Percentiles rank a stretch among this genome's conserved stretches.
Conservation (phyloP, 805 yeast species). For the Wickerhamomyces alni region DNA sequence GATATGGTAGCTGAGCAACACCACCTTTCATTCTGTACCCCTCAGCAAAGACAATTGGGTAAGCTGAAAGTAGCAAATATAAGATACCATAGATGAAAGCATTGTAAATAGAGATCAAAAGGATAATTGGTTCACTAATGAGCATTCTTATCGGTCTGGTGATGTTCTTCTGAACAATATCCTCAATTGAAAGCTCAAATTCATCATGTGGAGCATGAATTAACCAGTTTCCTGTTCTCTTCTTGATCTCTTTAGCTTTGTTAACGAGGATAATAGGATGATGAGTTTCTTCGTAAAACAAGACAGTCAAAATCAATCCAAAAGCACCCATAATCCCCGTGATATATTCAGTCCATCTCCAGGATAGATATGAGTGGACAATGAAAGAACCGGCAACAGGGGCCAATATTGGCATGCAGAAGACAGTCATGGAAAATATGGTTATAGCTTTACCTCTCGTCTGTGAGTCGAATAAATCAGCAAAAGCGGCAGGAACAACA, state of each 20-base stretch:
- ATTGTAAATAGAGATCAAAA: conserved; percentile 63
- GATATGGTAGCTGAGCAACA: conserved; percentile 71
- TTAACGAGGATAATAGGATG: conserved; percentile 60
- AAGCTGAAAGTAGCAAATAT: conserved; percentile 67
- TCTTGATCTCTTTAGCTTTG: conserved; percentile 59
- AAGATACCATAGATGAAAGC: conserved; percentile 79
- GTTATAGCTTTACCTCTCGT: conserved; percentile 74
- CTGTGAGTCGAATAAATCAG: conserved; percentile 66
- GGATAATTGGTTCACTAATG: conserved; percentile 62
- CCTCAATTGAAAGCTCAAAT: conserved; percentile 47
- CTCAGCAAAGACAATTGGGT: conserved; percentile 60
- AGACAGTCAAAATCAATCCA: conserved; percentile 30
- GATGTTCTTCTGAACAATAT: conserved; percentile 56
- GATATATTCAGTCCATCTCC: conserved; percentile 81
- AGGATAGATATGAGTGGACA: conserved; percentile 51
- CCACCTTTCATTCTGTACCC: conserved; percentile 62
- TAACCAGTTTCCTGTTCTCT: conserved; percentile 76
- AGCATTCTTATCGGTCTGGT: conserved; percentile 68
- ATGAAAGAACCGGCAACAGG: conserved; percentile 77
- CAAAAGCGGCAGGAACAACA: conserved; percentile 81
- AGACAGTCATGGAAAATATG: conserved; percentile 66
- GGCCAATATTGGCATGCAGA: conserved; percentile 75
- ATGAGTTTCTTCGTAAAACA: conserved; percentile 64
- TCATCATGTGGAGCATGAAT: conserved; percentile 74
- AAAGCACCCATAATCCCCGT: conserved; percentile 55